A percentile compares a stretch with the other conserved stretches of the same genome.
Conservation (phyloP, 2,329 filamentous ascomycete species). For the Nigrospora osmanthi region DNA sequence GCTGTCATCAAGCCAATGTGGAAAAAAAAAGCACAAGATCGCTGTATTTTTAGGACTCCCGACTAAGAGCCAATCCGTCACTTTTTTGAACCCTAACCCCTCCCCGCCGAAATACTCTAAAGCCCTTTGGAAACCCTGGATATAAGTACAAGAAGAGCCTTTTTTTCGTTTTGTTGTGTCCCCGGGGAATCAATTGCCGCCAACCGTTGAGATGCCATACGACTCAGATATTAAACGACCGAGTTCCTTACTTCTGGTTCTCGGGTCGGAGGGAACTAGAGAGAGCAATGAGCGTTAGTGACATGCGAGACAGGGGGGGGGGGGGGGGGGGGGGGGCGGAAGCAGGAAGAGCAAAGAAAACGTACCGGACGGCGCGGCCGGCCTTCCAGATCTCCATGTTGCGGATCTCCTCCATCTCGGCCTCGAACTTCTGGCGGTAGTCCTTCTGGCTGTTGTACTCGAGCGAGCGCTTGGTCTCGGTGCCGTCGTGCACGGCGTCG, state of each 20-base stretch:
- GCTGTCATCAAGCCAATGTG: background rate
- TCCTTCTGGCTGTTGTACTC: slow-evolving; percentile 95
- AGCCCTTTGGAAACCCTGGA: slow-evolving; percentile 21
- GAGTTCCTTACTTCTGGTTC: slow-evolving; percentile 63
- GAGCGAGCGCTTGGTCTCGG: slow-evolving; percentile 91
- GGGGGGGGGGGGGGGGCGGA: background rate
- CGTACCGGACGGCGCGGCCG: slow-evolving; percentile 89
- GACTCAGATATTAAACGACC: background rate
- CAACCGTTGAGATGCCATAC: slow-evolving; percentile 7
- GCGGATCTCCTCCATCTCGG: slow-evolving; percentile 98
- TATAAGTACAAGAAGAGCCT: slow-evolving; percentile 25
- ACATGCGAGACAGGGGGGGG: background rate
- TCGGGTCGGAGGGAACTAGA: slow-evolving; percentile 69
- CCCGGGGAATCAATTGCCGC: slow-evolving; percentile 13
- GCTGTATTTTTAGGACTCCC: background rate
- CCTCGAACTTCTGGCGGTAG: slow-evolving; percentile 96
- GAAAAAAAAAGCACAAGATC: background rate
- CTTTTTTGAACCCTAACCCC: slow-evolving; percentile 4
- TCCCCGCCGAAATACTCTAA: slow-evolving; percentile 7
- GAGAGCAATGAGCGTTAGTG: slow-evolving; percentile 15
- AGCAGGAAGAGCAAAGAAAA: slow-evolving; percentile 13
- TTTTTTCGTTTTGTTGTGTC: slow-evolving; percentile 5
- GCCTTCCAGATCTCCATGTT: slow-evolving; percentile 98
- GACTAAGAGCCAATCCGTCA: background rate
- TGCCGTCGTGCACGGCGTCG: slow-evolving; percentile 82